Conservation (phyloP, 2,329 filamentous ascomycete species). For the Claviceps pazoutovae region DNA sequence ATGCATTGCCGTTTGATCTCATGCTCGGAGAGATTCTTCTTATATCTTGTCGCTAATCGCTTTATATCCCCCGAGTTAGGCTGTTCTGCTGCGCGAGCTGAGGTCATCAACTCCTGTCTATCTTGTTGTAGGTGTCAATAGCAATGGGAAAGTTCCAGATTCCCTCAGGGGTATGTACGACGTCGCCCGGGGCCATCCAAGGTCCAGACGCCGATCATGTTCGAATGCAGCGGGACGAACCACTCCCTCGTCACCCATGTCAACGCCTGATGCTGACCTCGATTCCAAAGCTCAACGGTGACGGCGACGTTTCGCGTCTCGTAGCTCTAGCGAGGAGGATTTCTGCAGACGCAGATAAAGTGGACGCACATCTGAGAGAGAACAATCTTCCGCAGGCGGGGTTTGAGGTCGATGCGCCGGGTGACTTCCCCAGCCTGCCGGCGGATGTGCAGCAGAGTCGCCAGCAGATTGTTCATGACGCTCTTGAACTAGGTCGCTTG, state of each 20-base stretch:
- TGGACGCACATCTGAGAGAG: constrained; percentile 32
- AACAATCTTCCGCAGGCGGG: constrained; percentile 27
- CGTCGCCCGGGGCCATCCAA: constrained; percentile 8
- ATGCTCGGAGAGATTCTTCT: background rate
- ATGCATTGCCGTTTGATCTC: background rate
- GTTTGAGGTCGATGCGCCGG: constrained; percentile 30
- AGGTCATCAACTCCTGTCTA: too few species aligned
- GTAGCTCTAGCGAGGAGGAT: constrained; percentile 33
- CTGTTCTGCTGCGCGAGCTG: background rate
- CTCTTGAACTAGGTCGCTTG: constrained; percentile 32
- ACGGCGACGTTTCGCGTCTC: constrained; percentile 22
- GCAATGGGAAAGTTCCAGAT: constrained; percentile 22
- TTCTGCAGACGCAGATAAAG: constrained; percentile 31
- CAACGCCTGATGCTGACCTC: background rate
- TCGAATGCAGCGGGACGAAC: constrained; percentile 10
- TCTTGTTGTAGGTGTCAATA: background rate
- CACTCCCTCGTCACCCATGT: background rate
- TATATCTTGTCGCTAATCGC: background rate
- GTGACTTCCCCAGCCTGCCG: constrained; percentile 33
- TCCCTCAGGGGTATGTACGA: constrained; percentile 21
- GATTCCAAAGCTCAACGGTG: background rate
- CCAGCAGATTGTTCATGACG: constrained; percentile 33
- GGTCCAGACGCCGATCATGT: constrained; percentile 12
- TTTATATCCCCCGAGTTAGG: background rate
- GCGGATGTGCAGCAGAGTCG: constrained; percentile 31